Conservation (phyloP, 2,329 filamentous ascomycete species). For the Apiospora sp. region DNA sequence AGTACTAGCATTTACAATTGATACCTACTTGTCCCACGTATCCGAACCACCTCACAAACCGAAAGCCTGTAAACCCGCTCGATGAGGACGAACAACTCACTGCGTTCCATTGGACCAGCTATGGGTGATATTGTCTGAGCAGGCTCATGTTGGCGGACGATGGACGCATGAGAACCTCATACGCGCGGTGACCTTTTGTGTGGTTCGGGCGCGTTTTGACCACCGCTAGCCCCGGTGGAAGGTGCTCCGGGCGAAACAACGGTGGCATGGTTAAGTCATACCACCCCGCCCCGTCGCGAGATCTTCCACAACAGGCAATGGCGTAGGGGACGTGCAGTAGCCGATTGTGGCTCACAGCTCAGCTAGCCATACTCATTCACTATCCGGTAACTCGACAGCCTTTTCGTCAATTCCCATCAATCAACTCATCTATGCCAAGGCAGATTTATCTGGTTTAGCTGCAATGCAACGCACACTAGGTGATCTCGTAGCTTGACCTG, state of each 20-base stretch:
- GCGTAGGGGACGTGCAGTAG: neutral
- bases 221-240: neutral
- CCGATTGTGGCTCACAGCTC: neutral
- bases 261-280: neutral
- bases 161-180: neutral
- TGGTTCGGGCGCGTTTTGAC: neutral
- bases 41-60: neutral
- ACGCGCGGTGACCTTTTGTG: neutral
- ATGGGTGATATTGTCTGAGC: neutral
- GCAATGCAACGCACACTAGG: conserved; percentile 10
- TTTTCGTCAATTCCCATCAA: conserved; percentile 17
- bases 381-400: neutral
- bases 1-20: conserved; percentile 1
- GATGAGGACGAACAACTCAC: neutral
- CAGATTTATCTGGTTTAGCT: neutral
- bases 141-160: neutral
- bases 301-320: conserved; percentile 8
- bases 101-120: neutral
- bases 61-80: neutral
- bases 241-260: conserved; percentile 5
- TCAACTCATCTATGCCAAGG: neutral
- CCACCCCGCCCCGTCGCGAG: neutral
- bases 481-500: neutral
- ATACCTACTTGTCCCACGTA: neutral
- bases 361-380: neutral